phyloP scores from a whole-genome alignment of 257 asterid species.

The Ophiorrhiza pumila region DNA sequence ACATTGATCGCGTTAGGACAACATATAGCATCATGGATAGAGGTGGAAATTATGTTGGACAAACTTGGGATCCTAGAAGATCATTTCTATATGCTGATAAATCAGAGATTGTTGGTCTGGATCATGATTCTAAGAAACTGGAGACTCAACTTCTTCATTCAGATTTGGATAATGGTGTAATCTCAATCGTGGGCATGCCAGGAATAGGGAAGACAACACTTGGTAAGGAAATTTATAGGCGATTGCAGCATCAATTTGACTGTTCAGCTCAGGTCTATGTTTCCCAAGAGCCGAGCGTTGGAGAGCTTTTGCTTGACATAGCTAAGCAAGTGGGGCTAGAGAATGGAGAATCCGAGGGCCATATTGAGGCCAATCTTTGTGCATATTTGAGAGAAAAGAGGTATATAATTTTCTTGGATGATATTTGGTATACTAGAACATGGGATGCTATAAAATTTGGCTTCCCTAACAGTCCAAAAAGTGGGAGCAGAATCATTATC shows the following conservation, averaged over 20 bases:
- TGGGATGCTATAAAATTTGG: constrained; percentile 13
- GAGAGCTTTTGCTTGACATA: constrained; percentile 10
- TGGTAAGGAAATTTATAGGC: constrained; percentile 8
- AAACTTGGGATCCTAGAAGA: constrained; percentile 13
- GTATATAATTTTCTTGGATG: constrained; percentile 23
- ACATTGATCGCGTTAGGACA: not conserved
- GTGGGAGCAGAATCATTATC: constrained; percentile 20
- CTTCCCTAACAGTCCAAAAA: constrained; percentile 7
- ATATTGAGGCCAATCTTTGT: constrained; percentile 2
- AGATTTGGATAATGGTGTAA: not conserved
- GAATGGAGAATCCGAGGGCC: constrained; percentile 3
- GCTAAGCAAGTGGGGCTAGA: constrained; percentile 27
- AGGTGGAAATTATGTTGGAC: not conserved
- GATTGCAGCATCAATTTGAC: constrained; percentile 3
- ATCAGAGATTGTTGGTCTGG: constrained; percentile 13
- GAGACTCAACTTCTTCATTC: constrained; percentile 1
- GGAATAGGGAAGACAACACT: constrained; percentile 20
- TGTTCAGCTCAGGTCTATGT: constrained; percentile 14
- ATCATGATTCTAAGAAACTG: constrained; percentile 6
- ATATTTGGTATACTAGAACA: constrained; percentile 19
- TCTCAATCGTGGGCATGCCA: constrained; percentile 9
- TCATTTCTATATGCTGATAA: constrained; percentile 7
- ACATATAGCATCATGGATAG: constrained; percentile 15
- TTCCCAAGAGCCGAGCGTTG: constrained; percentile 12
- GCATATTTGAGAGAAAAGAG: constrained; percentile 5